Conservation (phyloP, 257 asterid genomes). For the Capsicum baccatum region DNA sequence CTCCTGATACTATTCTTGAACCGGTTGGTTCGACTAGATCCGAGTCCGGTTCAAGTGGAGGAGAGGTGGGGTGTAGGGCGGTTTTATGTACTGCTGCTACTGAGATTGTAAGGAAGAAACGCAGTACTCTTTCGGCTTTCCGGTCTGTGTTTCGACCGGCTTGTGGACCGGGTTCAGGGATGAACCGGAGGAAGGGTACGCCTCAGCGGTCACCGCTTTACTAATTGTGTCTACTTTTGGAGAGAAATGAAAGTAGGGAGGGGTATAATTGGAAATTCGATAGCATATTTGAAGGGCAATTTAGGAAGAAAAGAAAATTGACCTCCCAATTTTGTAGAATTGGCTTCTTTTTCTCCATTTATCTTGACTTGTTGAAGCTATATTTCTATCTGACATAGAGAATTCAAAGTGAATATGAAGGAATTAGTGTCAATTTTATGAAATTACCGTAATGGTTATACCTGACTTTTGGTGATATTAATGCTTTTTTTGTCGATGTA, state of each 20-base stretch:
- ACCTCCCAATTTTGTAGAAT: conserved; percentile 48
- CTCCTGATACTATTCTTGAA: conserved; percentile 72
- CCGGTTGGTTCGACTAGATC: conserved; percentile 50
- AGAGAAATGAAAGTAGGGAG: conserved; percentile 28
- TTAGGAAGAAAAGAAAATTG: conserved; percentile 13
- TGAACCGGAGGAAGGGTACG: conserved; percentile 84
- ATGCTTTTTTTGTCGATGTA: conserved; percentile 15
- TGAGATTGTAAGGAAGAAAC: conserved; percentile 57
- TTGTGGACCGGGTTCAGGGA: conserved; percentile 44
- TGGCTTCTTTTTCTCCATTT: conserved; percentile 15
- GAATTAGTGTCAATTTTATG: conserved; percentile 3
- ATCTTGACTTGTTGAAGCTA: background rate
- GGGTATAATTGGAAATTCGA: conserved; percentile 46
- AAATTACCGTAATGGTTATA: background rate
- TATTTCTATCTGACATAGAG: conserved; percentile 22
- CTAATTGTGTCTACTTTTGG: conserved; percentile 35
- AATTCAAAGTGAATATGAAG: background rate
- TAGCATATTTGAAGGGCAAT: conserved; percentile 30
- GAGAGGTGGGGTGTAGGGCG: conserved; percentile 37
- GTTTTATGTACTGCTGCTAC: conserved; percentile 62
- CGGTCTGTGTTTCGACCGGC: conserved; percentile 46
- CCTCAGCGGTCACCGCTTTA: conserved; percentile 79
- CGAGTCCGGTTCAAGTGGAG: conserved; percentile 62
- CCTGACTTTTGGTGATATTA: background rate
- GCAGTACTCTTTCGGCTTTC: conserved; percentile 40